Percentiles rank a stretch among this genome's conserved stretches.
These are phyloP conservation scores for Gamsiella multidivaricata DNA, from an alignment of 192 early-diverging fungal species.

Conservation along the genomic window DNA sequence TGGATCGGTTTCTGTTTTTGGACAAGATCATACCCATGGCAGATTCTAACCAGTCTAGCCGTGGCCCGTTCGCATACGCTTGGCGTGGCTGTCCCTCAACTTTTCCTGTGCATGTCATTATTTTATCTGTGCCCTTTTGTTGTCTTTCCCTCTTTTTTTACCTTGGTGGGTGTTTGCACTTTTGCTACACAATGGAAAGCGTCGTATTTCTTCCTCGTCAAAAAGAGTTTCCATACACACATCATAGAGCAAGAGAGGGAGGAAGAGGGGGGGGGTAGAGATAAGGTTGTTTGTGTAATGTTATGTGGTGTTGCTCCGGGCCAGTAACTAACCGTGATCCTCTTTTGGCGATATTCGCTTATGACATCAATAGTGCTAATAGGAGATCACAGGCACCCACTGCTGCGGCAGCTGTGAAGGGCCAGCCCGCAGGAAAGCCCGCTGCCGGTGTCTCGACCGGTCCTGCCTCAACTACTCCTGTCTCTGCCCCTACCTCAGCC, in stretches of 20 bases:
- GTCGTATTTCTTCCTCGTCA: too few relatives aligned
- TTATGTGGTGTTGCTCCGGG: background rate
- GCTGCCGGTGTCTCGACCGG: constrained; percentile 16
- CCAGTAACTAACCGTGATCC: background rate
- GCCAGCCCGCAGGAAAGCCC: constrained; percentile 25
- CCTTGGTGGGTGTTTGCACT: background rate
- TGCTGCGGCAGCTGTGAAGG: constrained; percentile 48
- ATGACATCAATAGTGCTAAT: constrained; percentile 40
- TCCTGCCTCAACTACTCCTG: constrained; percentile 7
- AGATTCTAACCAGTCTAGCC: background rate
- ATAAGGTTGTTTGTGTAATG: background rate
- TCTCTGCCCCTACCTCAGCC: background rate
- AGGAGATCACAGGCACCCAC: constrained; percentile 50
- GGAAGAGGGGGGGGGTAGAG: background rate
- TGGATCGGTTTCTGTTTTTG: constrained; percentile 3
- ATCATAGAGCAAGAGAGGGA: too few relatives aligned
- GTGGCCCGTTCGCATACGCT: constrained; percentile 21
- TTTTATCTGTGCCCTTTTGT: background rate
- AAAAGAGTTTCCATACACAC: too few relatives aligned
- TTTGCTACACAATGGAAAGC: too few relatives aligned
- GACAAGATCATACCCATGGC: constrained; percentile 5
- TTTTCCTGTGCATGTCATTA: too few relatives aligned
- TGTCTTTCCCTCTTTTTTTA: background rate
- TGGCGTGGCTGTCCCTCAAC: background rate
- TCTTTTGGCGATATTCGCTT: background rate